Base-by-base conservation (phyloP, 2,329 filamentous ascomycete genomes). In the Diaporthe eres region DNA sequence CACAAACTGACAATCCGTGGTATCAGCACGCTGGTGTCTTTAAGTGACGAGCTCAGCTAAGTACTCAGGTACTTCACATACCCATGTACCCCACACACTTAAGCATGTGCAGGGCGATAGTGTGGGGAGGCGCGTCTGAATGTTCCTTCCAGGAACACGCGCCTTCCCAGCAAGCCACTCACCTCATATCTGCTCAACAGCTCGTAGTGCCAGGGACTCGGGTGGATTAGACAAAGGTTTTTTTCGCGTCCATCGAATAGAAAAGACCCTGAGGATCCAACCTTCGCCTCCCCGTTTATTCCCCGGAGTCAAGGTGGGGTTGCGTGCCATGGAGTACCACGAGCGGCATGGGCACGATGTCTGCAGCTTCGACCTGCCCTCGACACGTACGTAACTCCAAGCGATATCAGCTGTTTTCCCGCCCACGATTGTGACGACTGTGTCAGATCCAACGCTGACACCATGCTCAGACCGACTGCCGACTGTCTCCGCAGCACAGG, bases 401-500 rank as follows among this genome's bases (percentile, higher is more conserved):
- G 65, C 65, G 55, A 22, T 44, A 34, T 78, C 79, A 34, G 39
- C 57, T 34, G 37, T 73, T 55, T 28, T 57, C 28, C 28, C 49
- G 28, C 63, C 72, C 75, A 65, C 53, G 57, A 7, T 47, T 55
- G 53, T 55, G 53, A 55, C 53, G 25, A 31, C 53, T 68, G 37
- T 51, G 22, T 51, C 57, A 57, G 44, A 12, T 15, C 34, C 47
- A 55, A 28, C 71, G 49, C 67, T 76, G 77, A 55, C 39, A 37
- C 31, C 61, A 42, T 39, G 25, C 55, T 31, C 79, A 95, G 94
- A 96, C 85, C 91, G 94, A 71, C 86, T 96, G 72, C 93, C 94
- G 49, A 95, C 94, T 1, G 88, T 96, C 67, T 94, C 93, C 25
- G 94, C 94, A 42, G 93, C 93, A 1, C 90, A 95, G 81, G 94